These are phyloP conservation scores for Tolypocladium sp. DNA, from an alignment of 2,329 filamentous ascomycete genomes.

Conservation along the genomic window DNA sequence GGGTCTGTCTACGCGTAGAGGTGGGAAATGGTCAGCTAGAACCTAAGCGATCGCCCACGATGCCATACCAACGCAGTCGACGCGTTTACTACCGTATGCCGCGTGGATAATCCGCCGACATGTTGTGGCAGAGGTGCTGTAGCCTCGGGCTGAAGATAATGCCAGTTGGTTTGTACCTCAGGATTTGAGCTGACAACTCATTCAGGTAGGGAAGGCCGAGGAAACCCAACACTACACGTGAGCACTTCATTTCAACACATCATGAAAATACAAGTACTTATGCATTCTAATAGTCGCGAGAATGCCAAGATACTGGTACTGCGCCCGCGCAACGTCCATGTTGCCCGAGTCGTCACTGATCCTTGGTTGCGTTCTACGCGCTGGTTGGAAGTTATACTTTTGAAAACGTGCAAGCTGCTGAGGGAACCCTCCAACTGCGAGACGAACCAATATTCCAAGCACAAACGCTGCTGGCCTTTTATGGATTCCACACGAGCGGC, in stretches of 20 bases:
- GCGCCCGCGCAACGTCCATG: not conserved
- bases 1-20: too few relatives aligned
- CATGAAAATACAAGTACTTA: not conserved
- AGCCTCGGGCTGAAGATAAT: not conserved
- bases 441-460: not conserved
- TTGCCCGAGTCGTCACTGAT: not conserved
- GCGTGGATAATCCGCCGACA: not conserved
- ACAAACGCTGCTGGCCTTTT: slow-evolving; percentile 1
- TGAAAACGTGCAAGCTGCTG: not conserved
- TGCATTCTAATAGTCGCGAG: not conserved
- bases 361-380: not conserved
- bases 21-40: not conserved
- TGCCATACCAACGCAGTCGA: not conserved
- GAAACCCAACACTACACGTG: not conserved
- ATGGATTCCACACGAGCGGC: not conserved
- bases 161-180: not conserved
- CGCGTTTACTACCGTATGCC: not conserved
- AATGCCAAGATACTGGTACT: not conserved
- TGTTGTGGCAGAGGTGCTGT: not conserved
- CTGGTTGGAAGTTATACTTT: not conserved
- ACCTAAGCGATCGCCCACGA: not conserved
- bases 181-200: not conserved
- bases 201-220: not conserved
- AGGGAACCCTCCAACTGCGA: not conserved
- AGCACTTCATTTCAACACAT: not conserved